Conservation (phyloP, 2,329 filamentous ascomycete genomes). For the Ilyonectria destructans region DNA sequence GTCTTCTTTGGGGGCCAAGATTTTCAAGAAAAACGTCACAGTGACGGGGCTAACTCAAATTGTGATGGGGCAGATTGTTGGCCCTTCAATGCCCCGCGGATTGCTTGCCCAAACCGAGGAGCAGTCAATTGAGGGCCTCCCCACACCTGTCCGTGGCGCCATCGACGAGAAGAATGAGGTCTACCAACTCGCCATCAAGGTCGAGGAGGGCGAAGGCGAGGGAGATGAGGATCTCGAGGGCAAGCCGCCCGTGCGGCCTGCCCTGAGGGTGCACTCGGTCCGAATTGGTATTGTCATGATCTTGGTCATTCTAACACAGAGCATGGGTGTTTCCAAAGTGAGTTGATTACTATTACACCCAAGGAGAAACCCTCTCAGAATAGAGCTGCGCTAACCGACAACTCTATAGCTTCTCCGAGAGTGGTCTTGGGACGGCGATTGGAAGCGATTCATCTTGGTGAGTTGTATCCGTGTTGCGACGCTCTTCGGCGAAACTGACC, state of each 20-base stretch:
- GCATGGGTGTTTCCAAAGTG: slow-evolving; percentile 46
- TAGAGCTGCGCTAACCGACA: not conserved
- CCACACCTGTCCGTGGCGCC: slow-evolving; percentile 45
- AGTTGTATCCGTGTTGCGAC: not conserved
- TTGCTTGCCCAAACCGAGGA: slow-evolving; percentile 44
- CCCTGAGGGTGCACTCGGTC: slow-evolving; percentile 44
- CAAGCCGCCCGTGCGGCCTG: slow-evolving; percentile 39
- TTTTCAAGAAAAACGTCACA: no score
- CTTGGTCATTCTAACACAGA: slow-evolving; percentile 47
- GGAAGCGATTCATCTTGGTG: slow-evolving; percentile 38
- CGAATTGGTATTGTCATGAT: slow-evolving; percentile 48
- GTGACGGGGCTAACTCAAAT: slow-evolving; percentile 7
- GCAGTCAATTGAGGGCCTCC: slow-evolving; percentile 33
- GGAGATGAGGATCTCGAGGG: slow-evolving; percentile 43
- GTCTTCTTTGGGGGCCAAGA: not conserved
- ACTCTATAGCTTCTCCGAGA: slow-evolving; percentile 32
- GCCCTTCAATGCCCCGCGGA: slow-evolving; percentile 45
- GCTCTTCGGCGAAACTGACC: not conserved
- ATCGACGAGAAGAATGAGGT: slow-evolving; percentile 48
- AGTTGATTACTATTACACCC: not conserved
- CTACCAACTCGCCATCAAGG: slow-evolving; percentile 45
- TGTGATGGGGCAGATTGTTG: slow-evolving; percentile 38
- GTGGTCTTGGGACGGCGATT: slow-evolving; percentile 45
- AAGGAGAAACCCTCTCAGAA: accelerated
- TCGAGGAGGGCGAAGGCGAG: slow-evolving; percentile 47